phyloP scores from a whole-genome alignment of 495 filamentous ascomycete genomes.

The Penicillium desertorum region DNA sequence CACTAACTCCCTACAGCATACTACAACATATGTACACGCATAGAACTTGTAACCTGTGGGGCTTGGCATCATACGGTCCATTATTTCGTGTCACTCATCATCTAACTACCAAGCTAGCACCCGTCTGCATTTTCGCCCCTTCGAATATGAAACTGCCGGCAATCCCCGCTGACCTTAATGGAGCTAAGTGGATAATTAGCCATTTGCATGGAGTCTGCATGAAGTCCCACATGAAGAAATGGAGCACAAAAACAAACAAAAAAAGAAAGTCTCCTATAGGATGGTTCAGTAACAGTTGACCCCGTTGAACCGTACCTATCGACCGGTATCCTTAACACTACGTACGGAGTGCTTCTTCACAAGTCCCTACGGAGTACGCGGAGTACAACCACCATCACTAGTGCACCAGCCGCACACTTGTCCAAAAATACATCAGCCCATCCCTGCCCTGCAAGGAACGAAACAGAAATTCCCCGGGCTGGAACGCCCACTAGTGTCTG shows the following conservation, averaged over 20 bases:
- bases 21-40: background rate
- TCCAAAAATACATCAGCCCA: constrained; percentile 1
- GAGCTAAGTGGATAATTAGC: background rate
- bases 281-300: background rate
- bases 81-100: background rate
- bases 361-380: background rate
- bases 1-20: background rate
- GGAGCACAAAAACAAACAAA: background rate
- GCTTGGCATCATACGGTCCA: background rate
- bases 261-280: background rate
- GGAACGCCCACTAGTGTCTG: constrained; percentile 4
- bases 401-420: background rate
- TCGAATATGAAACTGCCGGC: background rate
- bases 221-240: background rate
- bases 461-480: constrained; percentile 11
- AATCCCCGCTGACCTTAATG: background rate
- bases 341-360: background rate
- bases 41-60: background rate
- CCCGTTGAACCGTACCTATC: background rate
- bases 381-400: background rate
- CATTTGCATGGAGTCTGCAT: background rate
- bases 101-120: background rate
- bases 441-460: constrained; percentile 16
- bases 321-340: background rate
- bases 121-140: background rate